Evolutionary conservation across 202 grass and related monocot genomes (phyloP).

Genomic region (Alloteropsis angusta): DNA sequence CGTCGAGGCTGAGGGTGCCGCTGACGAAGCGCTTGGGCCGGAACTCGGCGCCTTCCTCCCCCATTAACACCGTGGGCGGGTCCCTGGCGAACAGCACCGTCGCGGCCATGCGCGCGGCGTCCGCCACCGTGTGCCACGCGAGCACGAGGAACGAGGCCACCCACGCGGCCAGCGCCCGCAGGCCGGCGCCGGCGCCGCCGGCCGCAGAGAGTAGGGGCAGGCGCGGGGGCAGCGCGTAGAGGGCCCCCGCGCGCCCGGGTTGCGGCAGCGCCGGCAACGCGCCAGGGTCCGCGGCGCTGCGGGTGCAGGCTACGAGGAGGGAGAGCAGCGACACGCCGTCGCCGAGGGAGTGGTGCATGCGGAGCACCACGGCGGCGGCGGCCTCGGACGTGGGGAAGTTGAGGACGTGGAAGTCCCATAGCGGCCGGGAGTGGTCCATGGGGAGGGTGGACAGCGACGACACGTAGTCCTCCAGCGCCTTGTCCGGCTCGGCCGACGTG

Average conservation of each 20-base stretch:
- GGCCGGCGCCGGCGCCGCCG: not conserved
- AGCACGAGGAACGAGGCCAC: not conserved
- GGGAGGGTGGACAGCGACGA: too few relatives aligned
- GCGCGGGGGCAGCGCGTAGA: not conserved
- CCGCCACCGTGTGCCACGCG: conserved; percentile 34
- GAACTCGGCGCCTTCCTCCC: conserved; percentile 8
- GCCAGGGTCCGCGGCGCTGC: too few relatives aligned
- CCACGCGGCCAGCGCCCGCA: not conserved
- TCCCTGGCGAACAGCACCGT: conserved; percentile 10
- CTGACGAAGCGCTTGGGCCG: conserved; percentile 30
- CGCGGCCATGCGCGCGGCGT: conserved; percentile 8
- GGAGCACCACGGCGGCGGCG: too few relatives aligned
- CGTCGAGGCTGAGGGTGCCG: conserved; percentile 30
- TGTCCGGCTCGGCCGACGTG: too few relatives aligned
- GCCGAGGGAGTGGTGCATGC: too few relatives aligned
- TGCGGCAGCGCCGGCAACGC: too few relatives aligned
- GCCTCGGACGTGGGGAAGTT: too few relatives aligned
- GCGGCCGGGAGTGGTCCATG: too few relatives aligned
- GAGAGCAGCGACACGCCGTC: too few relatives aligned
- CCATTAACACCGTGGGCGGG: conserved; percentile 33
- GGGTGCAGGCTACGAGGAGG: too few relatives aligned
- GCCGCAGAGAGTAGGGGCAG: not conserved
- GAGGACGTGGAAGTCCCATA: too few relatives aligned
- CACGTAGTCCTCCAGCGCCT: too few relatives aligned
- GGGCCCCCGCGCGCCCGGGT: not conserved